These are phyloP conservation scores for Penicillium italicum DNA, from an alignment of 2,329 filamentous ascomycete species.

Conservation along the genomic window DNA sequence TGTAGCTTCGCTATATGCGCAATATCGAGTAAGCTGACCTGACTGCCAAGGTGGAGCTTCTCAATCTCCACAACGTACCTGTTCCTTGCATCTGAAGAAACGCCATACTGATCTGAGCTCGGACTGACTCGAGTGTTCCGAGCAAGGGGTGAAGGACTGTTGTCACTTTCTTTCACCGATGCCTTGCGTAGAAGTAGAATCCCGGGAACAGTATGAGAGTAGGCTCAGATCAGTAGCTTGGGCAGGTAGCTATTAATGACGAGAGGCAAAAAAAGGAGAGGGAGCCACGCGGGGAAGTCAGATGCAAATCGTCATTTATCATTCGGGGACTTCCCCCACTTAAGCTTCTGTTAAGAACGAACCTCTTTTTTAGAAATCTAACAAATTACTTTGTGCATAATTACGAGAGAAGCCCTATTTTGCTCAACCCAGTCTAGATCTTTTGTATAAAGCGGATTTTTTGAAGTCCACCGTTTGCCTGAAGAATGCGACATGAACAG, in stretches of 20 bases:
- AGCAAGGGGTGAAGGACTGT: not conserved
- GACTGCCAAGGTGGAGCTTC: not conserved
- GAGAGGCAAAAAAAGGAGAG: not conserved
- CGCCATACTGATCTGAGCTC: conserved; percentile 21
- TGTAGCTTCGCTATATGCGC: conserved; percentile 60
- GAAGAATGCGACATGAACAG: not conserved
- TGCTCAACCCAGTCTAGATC: not conserved
- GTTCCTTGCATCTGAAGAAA: conserved; percentile 24
- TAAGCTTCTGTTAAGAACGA: not conserved
- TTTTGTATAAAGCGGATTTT: not conserved
- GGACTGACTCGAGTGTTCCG: not conserved
- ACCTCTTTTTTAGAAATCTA: not conserved
- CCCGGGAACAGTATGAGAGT: not conserved
- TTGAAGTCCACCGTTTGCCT: not conserved
- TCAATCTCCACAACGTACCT: conserved; percentile 19
- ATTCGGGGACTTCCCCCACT: conserved; percentile 1
- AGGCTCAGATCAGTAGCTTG: not conserved
- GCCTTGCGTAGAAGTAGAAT: not conserved
- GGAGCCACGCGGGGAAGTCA: conserved; percentile 12
- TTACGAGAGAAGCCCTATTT: not conserved
- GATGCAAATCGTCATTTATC: conserved; percentile 8
- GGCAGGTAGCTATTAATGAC: not conserved
- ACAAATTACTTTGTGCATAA: not conserved
- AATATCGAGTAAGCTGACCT: not conserved
- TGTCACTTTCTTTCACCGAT: not conserved